These are phyloP conservation scores for Tolypocladium cylindrosporum DNA, from an alignment of 2,329 filamentous ascomycete genomes.

Conservation along the genomic window DNA sequence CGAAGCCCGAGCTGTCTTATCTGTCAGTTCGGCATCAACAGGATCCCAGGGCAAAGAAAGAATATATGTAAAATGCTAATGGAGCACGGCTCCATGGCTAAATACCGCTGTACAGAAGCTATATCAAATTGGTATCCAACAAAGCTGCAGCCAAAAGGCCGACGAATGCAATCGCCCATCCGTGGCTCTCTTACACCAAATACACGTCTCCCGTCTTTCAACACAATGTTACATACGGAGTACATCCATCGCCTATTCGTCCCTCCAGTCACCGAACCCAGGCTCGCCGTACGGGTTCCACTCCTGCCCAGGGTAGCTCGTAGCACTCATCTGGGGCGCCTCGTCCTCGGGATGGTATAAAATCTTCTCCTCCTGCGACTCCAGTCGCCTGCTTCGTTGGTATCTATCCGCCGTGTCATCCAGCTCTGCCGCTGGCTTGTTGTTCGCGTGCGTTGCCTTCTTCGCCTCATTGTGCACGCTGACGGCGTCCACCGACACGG, in stretches of 20 bases:
- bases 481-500: constrained; percentile 1
- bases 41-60: too few species aligned
- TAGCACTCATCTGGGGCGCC: constrained; percentile 53
- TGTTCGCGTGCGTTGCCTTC: constrained; percentile 1
- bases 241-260: constrained; percentile 1
- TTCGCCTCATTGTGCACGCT: neutral
- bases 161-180: neutral
- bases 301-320: constrained; percentile 61
- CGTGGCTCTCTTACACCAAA: neutral
- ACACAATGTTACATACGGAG: neutral
- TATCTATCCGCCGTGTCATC: constrained; percentile 33
- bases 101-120: neutral
- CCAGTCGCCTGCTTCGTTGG: constrained; percentile 31
- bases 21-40: too few species aligned
- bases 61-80: neutral
- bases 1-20: too few species aligned
- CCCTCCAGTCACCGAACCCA: constrained; percentile 18
- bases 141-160: neutral
- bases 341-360: constrained; percentile 25
- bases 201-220: neutral
- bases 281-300: constrained; percentile 48
- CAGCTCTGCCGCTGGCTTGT: constrained; percentile 20
- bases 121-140: neutral
- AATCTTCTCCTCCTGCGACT: constrained; percentile 45
- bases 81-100: neutral